Evolutionary conservation across 805 yeast species (phyloP).

Genomic region (Monosporozyma aerobia): DNA sequence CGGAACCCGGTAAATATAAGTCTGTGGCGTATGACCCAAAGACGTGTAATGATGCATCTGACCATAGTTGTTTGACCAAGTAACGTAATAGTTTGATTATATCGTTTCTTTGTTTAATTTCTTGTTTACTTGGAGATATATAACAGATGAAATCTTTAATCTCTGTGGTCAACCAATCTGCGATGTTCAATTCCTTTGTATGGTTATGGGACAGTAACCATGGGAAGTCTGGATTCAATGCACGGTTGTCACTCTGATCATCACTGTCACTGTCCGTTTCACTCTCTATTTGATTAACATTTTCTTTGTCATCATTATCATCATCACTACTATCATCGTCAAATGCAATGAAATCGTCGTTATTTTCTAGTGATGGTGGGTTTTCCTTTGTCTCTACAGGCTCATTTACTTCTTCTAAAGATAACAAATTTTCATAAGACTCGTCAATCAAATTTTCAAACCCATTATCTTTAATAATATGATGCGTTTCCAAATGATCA

Average conservation of each 20-base stretch:
- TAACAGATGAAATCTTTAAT: constrained; percentile 77
- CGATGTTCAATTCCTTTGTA: constrained; percentile 62
- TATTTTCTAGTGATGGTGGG: constrained; percentile 8
- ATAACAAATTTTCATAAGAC: constrained; percentile 6
- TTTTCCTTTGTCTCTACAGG: not conserved
- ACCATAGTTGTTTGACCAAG: constrained; percentile 55
- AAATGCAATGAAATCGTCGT: constrained; percentile 36
- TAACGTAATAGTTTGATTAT: constrained; percentile 55
- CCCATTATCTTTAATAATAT: constrained; percentile 17
- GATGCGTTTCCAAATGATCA: constrained; percentile 13
- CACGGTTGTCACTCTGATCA: not conserved
- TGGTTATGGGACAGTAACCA: constrained; percentile 78
- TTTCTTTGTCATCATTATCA: constrained; percentile 13
- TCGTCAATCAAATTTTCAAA: constrained; percentile 19
- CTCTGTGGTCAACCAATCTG: constrained; percentile 82
- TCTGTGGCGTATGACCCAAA: constrained; percentile 96
- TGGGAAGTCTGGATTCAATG: constrained; percentile 35
- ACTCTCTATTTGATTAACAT: constrained; percentile 5
- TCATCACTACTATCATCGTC: constrained; percentile 20
- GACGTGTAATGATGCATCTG: constrained; percentile 67
- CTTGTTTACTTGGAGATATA: constrained; percentile 73
- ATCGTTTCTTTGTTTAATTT: constrained; percentile 55
- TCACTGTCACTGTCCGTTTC: constrained; percentile 6
- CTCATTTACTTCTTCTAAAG: constrained; percentile 3
- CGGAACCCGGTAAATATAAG: constrained; percentile 90